Percentiles rank a stretch among this genome's conserved stretches.
These are phyloP conservation scores for Leccinum uliginosum DNA, from an alignment of 768 basidiomycete species.

Conservation along the genomic window DNA sequence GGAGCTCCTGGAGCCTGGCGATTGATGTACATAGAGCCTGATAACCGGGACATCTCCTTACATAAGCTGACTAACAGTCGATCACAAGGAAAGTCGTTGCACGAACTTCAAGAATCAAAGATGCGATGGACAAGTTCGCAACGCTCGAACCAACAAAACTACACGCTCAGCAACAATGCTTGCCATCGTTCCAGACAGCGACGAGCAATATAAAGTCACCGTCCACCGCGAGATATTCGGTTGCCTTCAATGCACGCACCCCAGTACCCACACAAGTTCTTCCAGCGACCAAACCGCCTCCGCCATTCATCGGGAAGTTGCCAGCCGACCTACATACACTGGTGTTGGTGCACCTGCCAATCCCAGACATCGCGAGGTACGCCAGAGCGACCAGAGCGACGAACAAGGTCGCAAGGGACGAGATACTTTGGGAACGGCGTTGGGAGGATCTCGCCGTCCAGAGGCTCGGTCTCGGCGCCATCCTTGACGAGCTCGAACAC, in stretches of 20 bases:
- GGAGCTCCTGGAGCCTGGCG: slow-evolving; percentile 47
- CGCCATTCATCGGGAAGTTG: slow-evolving; percentile 64
- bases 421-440: slow-evolving; percentile 71
- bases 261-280: slow-evolving; percentile 9
- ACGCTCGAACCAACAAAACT: slow-evolving; percentile 73
- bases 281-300: slow-evolving; percentile 23
- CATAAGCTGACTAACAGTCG: background rate
- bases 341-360: slow-evolving; percentile 66
- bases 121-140: slow-evolving; percentile 79
- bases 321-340: slow-evolving; percentile 74
- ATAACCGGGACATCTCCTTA: too few relatives aligned
- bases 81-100: slow-evolving; percentile 1
- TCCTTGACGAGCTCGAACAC: slow-evolving; percentile 60
- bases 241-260: slow-evolving; percentile 3
- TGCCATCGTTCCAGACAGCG: background rate
- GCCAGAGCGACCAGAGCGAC: slow-evolving; percentile 63
- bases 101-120: too few relatives aligned
- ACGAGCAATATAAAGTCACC: slow-evolving; percentile 15
- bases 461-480: slow-evolving; percentile 36
- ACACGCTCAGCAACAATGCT: slow-evolving; percentile 36
- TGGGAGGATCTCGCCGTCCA: slow-evolving; percentile 61
- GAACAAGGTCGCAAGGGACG: slow-evolving; percentile 59
- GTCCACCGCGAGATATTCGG: slow-evolving; percentile 6
- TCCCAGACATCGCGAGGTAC: slow-evolving; percentile 79
- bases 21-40: too few relatives aligned